Evolutionary conservation across 306 rosid species (phyloP).

Genomic region (Citrullus colocynthis): DNA sequence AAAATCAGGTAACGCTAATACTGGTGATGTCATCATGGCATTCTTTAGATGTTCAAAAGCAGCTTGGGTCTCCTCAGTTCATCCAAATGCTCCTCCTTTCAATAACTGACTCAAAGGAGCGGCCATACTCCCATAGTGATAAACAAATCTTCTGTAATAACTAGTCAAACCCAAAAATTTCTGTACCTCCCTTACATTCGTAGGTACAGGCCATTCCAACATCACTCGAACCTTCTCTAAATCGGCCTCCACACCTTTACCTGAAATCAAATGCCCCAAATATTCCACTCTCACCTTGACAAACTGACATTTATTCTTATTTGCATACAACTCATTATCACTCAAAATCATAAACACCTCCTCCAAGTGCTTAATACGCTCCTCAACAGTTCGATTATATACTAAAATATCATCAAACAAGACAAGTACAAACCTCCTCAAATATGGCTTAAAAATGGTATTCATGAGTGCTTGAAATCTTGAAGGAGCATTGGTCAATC

Average conservation of each 20-base stretch:
- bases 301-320: too few relatives aligned
- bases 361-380: neutral
- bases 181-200: accelerated
- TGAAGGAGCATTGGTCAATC: too few relatives aligned
- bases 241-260: neutral
- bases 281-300: neutral
- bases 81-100: too few relatives aligned
- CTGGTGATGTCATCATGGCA: too few relatives aligned
- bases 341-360: neutral
- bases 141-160: neutral
- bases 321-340: neutral
- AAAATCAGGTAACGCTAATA: too few relatives aligned
- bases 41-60: too few relatives aligned
- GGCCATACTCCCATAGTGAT: neutral
- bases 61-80: too few relatives aligned
- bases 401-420: neutral
- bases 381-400: too few relatives aligned
- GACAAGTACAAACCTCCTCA: neutral
- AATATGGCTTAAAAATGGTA: too few relatives aligned
- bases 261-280: neutral
- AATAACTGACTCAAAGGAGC: too few relatives aligned
- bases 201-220: neutral
- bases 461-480: too few relatives aligned
- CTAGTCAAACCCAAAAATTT: neutral
- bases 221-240: neutral